These are phyloP conservation scores for Sphagnum contortum DNA, from an alignment of 225 moss, liverwort and hornwort genomes.

Conservation along the genomic window DNA sequence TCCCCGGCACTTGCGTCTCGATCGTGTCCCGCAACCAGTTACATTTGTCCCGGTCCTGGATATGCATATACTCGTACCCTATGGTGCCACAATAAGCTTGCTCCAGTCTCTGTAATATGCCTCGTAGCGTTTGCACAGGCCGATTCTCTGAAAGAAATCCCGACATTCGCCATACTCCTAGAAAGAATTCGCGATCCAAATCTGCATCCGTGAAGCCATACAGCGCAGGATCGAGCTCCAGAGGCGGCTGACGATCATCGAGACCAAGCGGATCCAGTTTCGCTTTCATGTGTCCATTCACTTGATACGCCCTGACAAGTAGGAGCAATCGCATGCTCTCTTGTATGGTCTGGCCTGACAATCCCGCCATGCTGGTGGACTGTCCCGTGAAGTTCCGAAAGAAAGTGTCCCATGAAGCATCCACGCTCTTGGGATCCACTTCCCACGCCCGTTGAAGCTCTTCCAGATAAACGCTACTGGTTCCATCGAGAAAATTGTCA, in stretches of 20 bases:
- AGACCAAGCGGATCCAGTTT: constrained; percentile 72
- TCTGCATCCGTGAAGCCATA: constrained; percentile 77
- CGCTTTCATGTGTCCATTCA: constrained; percentile 96
- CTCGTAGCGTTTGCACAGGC: constrained; percentile 63
- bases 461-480: constrained; percentile 86
- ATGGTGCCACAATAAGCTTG: constrained; percentile 86
- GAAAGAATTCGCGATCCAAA: constrained; percentile 67
- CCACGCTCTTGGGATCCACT: constrained; percentile 76
- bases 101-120: constrained; percentile 64
- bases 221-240: constrained; percentile 71
- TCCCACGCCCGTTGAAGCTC: constrained; percentile 95
- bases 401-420: constrained; percentile 82
- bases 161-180: constrained; percentile 87
- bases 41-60: constrained; percentile 78
- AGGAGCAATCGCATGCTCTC: constrained; percentile 82
- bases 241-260: constrained; percentile 44
- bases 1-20: constrained; percentile 52
- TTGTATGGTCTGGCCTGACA: constrained; percentile 55
- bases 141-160: constrained; percentile 78
- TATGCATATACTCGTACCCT: constrained; percentile 98
- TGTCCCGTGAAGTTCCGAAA: constrained; percentile 87
- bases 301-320: constrained; percentile 85
- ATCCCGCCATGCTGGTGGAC: constrained; percentile 13
- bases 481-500: constrained; percentile 88
- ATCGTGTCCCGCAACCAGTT: constrained; percentile 93